Base-by-base conservation (phyloP, 805 yeast genomes). In the Lipomyces yamanashiensis region DNA sequence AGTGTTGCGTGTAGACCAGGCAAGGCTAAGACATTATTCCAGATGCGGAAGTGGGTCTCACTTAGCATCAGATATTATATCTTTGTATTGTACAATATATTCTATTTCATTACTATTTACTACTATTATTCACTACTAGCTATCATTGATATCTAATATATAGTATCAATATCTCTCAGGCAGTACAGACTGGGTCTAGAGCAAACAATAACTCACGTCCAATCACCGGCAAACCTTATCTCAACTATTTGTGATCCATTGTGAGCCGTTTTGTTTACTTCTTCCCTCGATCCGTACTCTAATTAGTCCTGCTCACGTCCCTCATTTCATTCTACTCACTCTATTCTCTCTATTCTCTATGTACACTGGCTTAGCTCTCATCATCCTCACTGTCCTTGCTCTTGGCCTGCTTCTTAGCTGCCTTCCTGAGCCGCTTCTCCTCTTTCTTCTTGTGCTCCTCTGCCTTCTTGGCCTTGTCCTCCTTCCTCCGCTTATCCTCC, bases 401-500 rank as follows among this genome's bases (percentile, higher is more conserved):
- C 12, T 39, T 9, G 17, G 12, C 13, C 19, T 17, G 41, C 28
- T 34, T 34, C 59, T 47, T 48, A 17, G 34, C 41, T 56, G 50
- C 33, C 45, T 61, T 45, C 37, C 55, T 34, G 13, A 9, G 21
- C 39, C 49, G 41, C 34, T 51, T 61, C 57, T 52, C 56, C 34
- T 44, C 37, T 17, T 54, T 54, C n/a, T 28, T 33, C 49, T n/a
- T 23, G 34, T 33, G 28, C 41, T 41, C 58, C n/a, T 23, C 58
- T 19, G 43, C 58, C 37, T 34, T 10, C 45, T 37, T 37, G 15
- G 54, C 61, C 10, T 28, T 44, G 17, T 44, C 52, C 17, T 23
- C 57, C 13, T 59, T 59, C 47, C 21, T 36, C 49, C 50, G 48
- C 45, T 54, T 54, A 21, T 9, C 45, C 45, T 54, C 54, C 40